Base-by-base conservation (phyloP, 2,329 filamentous ascomycete species). In the Colletotrichum sp. region DNA sequence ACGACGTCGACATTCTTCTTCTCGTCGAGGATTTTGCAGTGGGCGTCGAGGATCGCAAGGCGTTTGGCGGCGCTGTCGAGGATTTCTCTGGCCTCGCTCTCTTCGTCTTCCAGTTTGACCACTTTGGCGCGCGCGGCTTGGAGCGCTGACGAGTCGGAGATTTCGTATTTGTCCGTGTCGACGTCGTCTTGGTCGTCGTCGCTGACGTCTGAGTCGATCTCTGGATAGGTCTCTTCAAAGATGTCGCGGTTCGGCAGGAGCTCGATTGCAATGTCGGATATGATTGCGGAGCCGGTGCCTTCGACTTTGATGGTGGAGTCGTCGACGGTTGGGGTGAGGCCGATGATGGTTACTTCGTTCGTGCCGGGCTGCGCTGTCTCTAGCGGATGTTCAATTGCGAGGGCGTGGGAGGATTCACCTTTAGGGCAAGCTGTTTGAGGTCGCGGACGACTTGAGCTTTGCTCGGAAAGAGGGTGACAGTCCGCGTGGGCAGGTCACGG, bases 231-330 rank as follows among this genome's bases (percentile, higher is more conserved):
- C 33, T 91, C 89, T 61, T 89, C 80, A 69, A 90, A 91, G 31
- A 84, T 82, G 33, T 91, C 88, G 18, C 82, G 84, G 75, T 91
- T 91, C 3, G 87, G 86, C 12, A 92, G 82, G 8, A 89, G 83
- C 73, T 92, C 88, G 54, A 93, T 87, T 12, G 88, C 87, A 75
- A 93, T 92, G 77, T 94, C 91, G 13, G 88, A 90, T 77, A 92
- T 90, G 47, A 87, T 87, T 12, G 89, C 90, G 3, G 85, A 77
- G 12, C 90, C 89, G 66, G 84, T 87, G 55, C 90, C 89, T 73
- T 92, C 90, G 21, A 93, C 86, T 75, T 90, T 91, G 80, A 93
- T 87, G 7, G 90, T 91, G 76, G 91, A 85, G 74, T 90, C 84
- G 76, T 92, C 89, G 24, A 90, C 84, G 3, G 85, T 87, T 4